Percentiles rank a stretch among this genome's conserved stretches.
These are phyloP conservation scores for Cucumis melo DNA, from an alignment of 306 rosid species.

Conservation along the genomic window DNA sequence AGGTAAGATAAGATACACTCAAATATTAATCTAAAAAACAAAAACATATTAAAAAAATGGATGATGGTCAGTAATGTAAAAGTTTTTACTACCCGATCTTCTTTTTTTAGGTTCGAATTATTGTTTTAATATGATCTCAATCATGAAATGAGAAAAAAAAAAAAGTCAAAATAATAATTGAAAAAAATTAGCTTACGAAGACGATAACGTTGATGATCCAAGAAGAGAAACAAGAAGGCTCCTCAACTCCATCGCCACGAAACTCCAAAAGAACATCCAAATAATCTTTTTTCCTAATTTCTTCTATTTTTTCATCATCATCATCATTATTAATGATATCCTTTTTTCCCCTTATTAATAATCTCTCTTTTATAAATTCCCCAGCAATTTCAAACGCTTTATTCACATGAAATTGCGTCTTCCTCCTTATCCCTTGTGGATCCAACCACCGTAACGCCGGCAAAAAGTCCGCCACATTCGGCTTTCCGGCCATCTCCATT, in stretches of 20 bases:
- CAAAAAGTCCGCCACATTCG: constrained; percentile 63
- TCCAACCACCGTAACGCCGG: constrained; percentile 47
- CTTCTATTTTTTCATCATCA: not conserved
- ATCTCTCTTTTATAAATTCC: constrained; percentile 46
- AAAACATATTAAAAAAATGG: too few relatives aligned
- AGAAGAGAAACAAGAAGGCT: constrained; percentile 24
- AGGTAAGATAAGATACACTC: too few relatives aligned
- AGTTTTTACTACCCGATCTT: too few relatives aligned
- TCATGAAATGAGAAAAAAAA: not conserved
- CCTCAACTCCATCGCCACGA: constrained; percentile 32
- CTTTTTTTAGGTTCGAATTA: too few relatives aligned
- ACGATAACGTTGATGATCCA: constrained; percentile 52
- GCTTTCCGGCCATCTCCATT: constrained; percentile 76
- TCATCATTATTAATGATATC: not conserved
- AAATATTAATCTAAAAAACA: too few relatives aligned
- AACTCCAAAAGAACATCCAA: constrained; percentile 59
- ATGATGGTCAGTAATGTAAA: too few relatives aligned
- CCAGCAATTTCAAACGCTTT: constrained; percentile 62
- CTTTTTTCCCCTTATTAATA: constrained; percentile 12
- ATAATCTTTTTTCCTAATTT: constrained; percentile 25
- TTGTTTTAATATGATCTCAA: too few relatives aligned
- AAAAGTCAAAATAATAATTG: not conserved
- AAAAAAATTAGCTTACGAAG: constrained; percentile 19
- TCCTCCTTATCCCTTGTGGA: constrained; percentile 63
- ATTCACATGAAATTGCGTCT: constrained; percentile 54